A percentile compares a stretch with the other conserved stretches of the same genome.
These are phyloP conservation scores for Kockiozyma suomiensis DNA, from an alignment of 805 yeast species.

Conservation along the genomic window DNA sequence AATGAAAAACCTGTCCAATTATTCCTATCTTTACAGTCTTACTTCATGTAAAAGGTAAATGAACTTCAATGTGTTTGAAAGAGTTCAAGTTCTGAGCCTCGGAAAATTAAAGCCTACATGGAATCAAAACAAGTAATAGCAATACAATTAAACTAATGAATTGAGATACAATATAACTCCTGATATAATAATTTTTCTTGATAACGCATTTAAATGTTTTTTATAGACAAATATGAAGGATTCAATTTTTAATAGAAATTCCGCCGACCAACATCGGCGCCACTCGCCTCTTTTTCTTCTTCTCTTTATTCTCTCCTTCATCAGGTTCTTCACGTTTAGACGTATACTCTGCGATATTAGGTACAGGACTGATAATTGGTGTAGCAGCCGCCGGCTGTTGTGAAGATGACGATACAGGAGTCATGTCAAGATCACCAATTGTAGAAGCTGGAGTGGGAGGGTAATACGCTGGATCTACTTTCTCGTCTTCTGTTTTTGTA, in stretches of 20 bases:
- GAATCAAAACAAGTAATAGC: too few species aligned
- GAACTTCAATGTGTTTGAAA: too few species aligned
- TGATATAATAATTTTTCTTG: neutral
- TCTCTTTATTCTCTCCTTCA: neutral
- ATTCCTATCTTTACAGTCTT: too few species aligned
- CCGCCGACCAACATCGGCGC: constrained; percentile 31
- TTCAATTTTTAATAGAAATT: neutral
- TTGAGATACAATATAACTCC: too few species aligned
- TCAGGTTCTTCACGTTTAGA: neutral
- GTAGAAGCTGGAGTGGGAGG: constrained; percentile 25
- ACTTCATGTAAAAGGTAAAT: too few species aligned
- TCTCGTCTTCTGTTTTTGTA: neutral
- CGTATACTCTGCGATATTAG: constrained; percentile 10
- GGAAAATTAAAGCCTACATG: too few species aligned
- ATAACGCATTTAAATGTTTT: neutral
- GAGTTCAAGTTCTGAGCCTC: too few species aligned
- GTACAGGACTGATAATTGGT: constrained; percentile 28
- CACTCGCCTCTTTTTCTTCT: constrained; percentile 23
- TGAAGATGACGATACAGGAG: neutral
- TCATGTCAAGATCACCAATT: constrained; percentile 7
- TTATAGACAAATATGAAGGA: too few species aligned
- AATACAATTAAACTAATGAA: too few species aligned
- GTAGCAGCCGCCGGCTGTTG: neutral
- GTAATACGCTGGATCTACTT: neutral
- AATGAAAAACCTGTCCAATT: too few species aligned